Percentiles rank a stretch among this genome's conserved stretches.
Evolutionary conservation across 164 flowering plant genomes (phyloP).

Genomic region (Macadamia integrifolia): DNA sequence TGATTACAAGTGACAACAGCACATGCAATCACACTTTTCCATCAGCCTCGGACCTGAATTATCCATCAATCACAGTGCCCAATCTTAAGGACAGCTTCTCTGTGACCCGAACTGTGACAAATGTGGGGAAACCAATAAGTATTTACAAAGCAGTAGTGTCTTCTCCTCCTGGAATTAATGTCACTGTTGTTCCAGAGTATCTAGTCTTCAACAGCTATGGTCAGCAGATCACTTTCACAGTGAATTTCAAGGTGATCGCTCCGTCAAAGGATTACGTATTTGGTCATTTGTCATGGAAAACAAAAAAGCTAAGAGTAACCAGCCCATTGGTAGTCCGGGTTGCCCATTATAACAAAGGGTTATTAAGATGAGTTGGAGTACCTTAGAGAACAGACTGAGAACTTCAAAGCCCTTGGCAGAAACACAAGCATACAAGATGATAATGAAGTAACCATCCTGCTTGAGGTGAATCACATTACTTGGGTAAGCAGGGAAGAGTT

Average conservation of each 20-base stretch:
- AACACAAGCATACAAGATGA: not conserved
- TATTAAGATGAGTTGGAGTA: not conserved
- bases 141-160: slow-evolving; percentile 43
- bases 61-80: slow-evolving; percentile 69
- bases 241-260: slow-evolving; percentile 18
- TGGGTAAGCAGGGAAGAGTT: not conserved
- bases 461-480: not conserved
- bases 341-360: slow-evolving; percentile 18
- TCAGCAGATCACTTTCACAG: slow-evolving; percentile 52
- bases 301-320: slow-evolving; percentile 32
- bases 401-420: not conserved
- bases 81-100: slow-evolving; percentile 34
- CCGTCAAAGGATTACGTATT: slow-evolving; percentile 16
- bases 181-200: slow-evolving; percentile 44
- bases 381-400: not conserved
- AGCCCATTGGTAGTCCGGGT: slow-evolving; percentile 53
- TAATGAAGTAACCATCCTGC: not conserved
- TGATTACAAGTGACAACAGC: slow-evolving; percentile 51
- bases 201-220: slow-evolving; percentile 42
- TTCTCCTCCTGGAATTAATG: slow-evolving; percentile 49
- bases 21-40: slow-evolving; percentile 34
- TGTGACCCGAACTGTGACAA: slow-evolving; percentile 57
- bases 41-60: slow-evolving; percentile 47
- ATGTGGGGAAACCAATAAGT: slow-evolving; percentile 51
- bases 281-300: slow-evolving; percentile 64